Evolutionary conservation across 176 grass and related monocot genomes (phyloP), one percentile per base, ranked within the genome.

Genomic region (Lolium perenne): DNA sequence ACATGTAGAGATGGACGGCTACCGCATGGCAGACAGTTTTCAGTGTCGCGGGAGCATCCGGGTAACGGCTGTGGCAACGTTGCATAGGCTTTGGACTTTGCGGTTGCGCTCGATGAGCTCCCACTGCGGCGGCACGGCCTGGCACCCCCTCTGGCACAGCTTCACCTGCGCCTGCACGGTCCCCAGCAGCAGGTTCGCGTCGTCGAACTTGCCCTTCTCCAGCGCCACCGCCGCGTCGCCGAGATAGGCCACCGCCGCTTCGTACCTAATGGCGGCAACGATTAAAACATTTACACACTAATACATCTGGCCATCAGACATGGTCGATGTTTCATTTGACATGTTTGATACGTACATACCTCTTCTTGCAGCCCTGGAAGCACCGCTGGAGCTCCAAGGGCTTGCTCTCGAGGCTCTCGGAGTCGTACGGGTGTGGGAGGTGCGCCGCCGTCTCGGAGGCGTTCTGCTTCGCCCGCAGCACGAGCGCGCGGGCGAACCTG

Each of bases 71-170:
- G 69, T 72, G 38, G 69, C 69, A n/a, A 47, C 69, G 10, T 47
- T 47, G 41, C 69, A 72, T 2, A 72, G 40, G 20, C 40, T 43
- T 46, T 47, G 17, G 10, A 47, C 41, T 12, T 21, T 46, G 41
- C 41, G 41, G 69, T 72, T 72, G 69, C 40, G 69, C 20, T n/a
- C 69, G 20, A 46, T 7, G 69, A 72, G 69, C 3, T 72, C 41
- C 69, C 20, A 47, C 69, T 46, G 18, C 41, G 40, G 40, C 20
- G 41, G 41, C 40, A 23, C 40, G 41, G 41, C 69, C 41, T 12
- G 69, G 69, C 41, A 72, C 20, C 69, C 69, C 69, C 20, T 72
- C 20, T 72, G 69, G 69, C 69, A 72, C 40, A 72, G 10, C 41
- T 72, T 71, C 68, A 71, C 68, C 35, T 71, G 17, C 40, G 68